Conservation (phyloP, 805 yeast genomes). For the Nakazawaea wickerhamii region DNA sequence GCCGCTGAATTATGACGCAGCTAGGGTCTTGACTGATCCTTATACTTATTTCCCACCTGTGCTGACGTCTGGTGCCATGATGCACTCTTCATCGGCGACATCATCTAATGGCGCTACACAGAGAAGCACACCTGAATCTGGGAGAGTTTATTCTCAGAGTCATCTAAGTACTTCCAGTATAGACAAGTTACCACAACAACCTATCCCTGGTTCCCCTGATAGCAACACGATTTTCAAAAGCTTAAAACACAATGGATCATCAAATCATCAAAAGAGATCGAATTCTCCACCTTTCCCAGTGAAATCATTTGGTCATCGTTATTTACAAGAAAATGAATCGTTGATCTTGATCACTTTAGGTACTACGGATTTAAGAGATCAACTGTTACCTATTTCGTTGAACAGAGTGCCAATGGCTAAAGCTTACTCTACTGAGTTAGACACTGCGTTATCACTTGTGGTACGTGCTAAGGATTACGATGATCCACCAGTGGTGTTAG, state of each 20-base stretch:
- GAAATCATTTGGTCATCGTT: slow-evolving; percentile 83
- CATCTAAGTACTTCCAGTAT: slow-evolving; percentile 17
- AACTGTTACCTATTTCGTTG: slow-evolving; percentile 55
- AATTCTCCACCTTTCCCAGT: slow-evolving; percentile 45
- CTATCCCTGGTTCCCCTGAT: background rate
- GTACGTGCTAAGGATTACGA: slow-evolving; percentile 39
- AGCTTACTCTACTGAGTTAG: slow-evolving; percentile 76
- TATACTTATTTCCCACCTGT: slow-evolving; percentile 12
- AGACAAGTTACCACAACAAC: slow-evolving; percentile 17
- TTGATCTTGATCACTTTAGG: slow-evolving; percentile 82
- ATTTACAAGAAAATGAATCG: slow-evolving; percentile 56
- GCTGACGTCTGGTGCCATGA: background rate
- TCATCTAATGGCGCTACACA: background rate
- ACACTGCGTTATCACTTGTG: slow-evolving; percentile 77
- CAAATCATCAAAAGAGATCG: slow-evolving; percentile 15
- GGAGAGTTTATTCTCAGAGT: slow-evolving; percentile 4
- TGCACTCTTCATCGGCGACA: background rate
- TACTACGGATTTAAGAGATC: slow-evolving; percentile 68
- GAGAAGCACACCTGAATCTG: slow-evolving; percentile 5
- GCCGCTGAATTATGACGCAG: slow-evolving; percentile 39
- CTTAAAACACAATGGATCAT: slow-evolving; percentile 2
- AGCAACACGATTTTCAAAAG: slow-evolving; percentile 12
- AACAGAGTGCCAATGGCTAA: slow-evolving; percentile 72
- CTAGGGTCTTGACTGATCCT: slow-evolving; percentile 11
- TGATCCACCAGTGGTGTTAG: slow-evolving; percentile 60